A percentile compares a stretch with the other conserved stretches of the same genome.
Conservation (phyloP, 2,329 filamentous ascomycete species). For the Claviceps lovelessii region DNA sequence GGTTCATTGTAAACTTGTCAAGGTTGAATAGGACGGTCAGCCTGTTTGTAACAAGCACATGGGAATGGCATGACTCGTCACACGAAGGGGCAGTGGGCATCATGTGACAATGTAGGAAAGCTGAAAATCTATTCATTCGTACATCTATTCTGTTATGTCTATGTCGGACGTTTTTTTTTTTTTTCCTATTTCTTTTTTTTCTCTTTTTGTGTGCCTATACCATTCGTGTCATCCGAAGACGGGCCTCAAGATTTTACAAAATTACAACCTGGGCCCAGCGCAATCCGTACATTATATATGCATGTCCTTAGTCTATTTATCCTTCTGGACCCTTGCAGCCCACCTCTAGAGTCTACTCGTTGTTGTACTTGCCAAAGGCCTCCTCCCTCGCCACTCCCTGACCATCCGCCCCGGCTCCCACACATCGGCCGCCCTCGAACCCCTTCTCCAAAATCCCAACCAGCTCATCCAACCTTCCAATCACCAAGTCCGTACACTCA, state of each 20-base stretch:
- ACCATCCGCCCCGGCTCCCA: background rate
- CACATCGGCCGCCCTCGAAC: slow-evolving; percentile 39
- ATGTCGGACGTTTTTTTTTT: too few relatives aligned
- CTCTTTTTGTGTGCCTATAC: too few relatives aligned
- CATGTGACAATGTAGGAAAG: background rate
- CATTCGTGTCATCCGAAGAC: too few relatives aligned
- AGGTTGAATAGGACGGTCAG: background rate
- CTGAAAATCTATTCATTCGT: background rate
- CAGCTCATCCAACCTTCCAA: slow-evolving; percentile 60
- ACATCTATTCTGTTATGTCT: background rate
- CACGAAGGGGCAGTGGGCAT: background rate
- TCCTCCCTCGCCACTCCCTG: background rate
- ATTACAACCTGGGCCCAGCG: too few relatives aligned
- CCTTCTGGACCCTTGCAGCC: too few relatives aligned
- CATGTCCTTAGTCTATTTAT: too few relatives aligned
- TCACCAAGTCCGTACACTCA: slow-evolving; percentile 62
- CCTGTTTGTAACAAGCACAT: background rate
- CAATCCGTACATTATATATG: too few relatives aligned
- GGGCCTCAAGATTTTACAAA: too few relatives aligned
- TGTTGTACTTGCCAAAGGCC: background rate
- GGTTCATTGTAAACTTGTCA: background rate
- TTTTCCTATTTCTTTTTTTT: too few relatives aligned
- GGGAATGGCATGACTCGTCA: background rate
- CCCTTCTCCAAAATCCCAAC: slow-evolving; percentile 61
- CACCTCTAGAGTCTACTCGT: too few relatives aligned